Percentiles rank a stretch among this genome's conserved stretches.
These are phyloP conservation scores for Skeletonema marinoi DNA, from an alignment of 108 stramenopile species.

Conservation along the genomic window DNA sequence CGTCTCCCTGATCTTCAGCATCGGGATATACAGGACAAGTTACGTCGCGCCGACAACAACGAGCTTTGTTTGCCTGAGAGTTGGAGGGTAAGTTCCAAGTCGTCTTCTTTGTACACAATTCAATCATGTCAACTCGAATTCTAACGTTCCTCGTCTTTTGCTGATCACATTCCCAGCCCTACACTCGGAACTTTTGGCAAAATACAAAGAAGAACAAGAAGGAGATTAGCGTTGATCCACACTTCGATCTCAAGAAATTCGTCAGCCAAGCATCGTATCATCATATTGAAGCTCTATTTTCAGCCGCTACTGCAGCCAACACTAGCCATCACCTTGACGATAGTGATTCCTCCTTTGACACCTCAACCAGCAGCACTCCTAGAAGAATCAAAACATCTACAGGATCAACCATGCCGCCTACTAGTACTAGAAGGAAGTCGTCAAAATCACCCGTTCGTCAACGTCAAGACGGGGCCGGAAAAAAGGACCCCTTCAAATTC, in stretches of 20 bases:
- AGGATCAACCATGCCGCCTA: background rate
- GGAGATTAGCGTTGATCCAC: background rate
- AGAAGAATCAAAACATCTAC: background rate
- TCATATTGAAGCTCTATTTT: background rate
- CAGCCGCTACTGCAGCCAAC: no score
- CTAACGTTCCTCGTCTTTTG: background rate
- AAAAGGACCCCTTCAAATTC: background rate
- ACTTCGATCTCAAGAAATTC: background rate
- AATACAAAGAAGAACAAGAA: background rate
- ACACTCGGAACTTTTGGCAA: background rate
- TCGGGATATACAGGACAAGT: background rate
- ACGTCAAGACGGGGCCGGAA: background rate
- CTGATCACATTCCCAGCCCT: background rate
- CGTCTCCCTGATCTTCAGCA: background rate
- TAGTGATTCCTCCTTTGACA: background rate
- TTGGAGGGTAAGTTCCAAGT: background rate
- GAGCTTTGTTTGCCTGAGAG: background rate
- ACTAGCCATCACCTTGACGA: no score
- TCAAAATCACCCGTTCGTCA: background rate
- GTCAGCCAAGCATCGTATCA: background rate
- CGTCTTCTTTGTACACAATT: background rate
- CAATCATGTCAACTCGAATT: background rate
- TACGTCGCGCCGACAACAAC: background rate
- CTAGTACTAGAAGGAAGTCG: background rate
- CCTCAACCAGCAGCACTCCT: background rate